Evolutionary conservation across 1,284 basidiomycete species (phyloP).

Genomic region (Melampsora abietis-canadensis): DNA sequence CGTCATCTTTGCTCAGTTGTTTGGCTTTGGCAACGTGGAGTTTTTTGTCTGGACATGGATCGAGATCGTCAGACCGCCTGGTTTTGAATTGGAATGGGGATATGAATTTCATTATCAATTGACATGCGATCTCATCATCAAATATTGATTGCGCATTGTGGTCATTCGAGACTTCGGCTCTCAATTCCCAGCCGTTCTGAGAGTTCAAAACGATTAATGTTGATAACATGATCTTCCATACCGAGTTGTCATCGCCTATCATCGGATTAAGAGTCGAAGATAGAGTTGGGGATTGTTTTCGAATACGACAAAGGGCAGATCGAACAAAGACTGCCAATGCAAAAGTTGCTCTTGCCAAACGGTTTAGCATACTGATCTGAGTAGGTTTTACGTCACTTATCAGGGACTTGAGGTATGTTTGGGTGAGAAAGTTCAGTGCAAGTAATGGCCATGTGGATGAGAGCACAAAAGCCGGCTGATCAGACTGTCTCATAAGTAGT

Average conservation of each 20-base stretch:
- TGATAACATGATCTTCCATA: conserved; percentile 22
- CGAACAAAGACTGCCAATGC: conserved; percentile 19
- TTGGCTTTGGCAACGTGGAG: background rate
- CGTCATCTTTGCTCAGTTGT: background rate
- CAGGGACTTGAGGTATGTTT: conserved; percentile 11
- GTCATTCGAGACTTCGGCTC: background rate
- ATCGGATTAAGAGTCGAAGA: conserved; percentile 11
- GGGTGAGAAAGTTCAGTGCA: conserved; percentile 34
- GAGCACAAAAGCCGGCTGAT: conserved; percentile 30
- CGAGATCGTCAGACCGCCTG: background rate
- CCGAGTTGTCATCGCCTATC: background rate
- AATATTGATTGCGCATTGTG: conserved; percentile 15
- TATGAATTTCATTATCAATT: conserved; percentile 25
- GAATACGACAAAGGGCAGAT: conserved; percentile 16
- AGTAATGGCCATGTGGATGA: conserved; percentile 36
- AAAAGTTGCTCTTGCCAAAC: conserved; percentile 23
- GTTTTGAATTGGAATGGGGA: conserved; percentile 14
- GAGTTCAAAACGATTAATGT: conserved; percentile 24
- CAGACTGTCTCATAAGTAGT: conserved; percentile 24
- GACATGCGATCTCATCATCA: conserved; percentile 24
- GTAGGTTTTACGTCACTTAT: background rate
- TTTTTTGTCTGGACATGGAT: background rate
- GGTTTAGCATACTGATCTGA: background rate
- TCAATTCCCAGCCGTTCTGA: conserved; percentile 9
- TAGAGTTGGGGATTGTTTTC: conserved; percentile 1